A percentile compares a stretch with the other conserved stretches of the same genome.
Conservation (phyloP, 2,329 filamentous ascomycete genomes). For the Colletotrichum tabaci region DNA sequence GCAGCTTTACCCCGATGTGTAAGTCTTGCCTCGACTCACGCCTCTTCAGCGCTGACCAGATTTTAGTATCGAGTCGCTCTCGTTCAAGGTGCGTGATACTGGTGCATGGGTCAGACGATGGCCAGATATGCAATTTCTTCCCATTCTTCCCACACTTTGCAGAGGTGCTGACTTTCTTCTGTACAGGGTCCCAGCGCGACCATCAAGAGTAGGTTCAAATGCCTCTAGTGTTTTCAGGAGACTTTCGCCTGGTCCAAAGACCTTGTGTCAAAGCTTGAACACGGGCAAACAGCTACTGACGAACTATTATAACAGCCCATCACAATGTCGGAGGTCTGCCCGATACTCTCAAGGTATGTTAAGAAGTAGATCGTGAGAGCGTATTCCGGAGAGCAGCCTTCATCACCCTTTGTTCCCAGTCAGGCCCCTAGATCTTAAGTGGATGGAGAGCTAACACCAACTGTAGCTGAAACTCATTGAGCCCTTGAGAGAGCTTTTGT, state of each 20-base stretch:
- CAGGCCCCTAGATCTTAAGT: neutral
- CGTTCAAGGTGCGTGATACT: conserved; percentile 1
- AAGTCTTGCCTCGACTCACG: neutral
- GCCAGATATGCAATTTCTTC: neutral
- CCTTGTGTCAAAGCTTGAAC: neutral
- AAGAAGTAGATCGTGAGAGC: conserved; percentile 49
- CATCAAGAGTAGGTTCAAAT: conserved; percentile 58
- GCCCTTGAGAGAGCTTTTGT: conserved; percentile 50
- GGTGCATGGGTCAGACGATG: neutral
- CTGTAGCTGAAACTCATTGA: conserved; percentile 41
- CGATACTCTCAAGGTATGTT: conserved; percentile 44
- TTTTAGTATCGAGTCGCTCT: conserved; percentile 18
- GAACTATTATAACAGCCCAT: conserved; percentile 50
- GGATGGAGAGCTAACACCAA: conserved; percentile 36
- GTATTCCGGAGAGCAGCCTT: neutral
- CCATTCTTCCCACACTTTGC: neutral
- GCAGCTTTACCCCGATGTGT: conserved; percentile 45
- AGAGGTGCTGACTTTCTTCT: neutral
- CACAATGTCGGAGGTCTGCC: conserved; percentile 63
- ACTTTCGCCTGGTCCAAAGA: neutral
- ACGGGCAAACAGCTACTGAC: conserved; percentile 29
- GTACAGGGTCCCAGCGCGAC: conserved; percentile 51
- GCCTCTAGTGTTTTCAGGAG: neutral
- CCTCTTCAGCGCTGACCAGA: neutral
- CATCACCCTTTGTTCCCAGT: too few species aligned